Base-by-base conservation (phyloP, 2,329 filamentous ascomycete genomes). In the Tolypocladium ophioglossoides region DNA sequence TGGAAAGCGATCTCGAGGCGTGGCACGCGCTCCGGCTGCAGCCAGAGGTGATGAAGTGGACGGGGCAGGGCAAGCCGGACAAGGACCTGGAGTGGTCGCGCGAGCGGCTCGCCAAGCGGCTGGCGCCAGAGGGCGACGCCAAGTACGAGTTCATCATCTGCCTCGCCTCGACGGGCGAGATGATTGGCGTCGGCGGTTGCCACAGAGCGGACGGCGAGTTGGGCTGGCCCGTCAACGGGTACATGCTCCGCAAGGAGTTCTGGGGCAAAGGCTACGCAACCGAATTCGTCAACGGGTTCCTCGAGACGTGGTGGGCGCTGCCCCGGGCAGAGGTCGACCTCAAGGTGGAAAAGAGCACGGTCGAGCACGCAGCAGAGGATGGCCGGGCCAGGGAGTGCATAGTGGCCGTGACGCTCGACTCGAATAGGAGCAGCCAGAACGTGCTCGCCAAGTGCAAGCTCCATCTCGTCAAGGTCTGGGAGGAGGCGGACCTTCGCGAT, bases 21-120 rank as follows among this genome's bases (percentile, higher is more conserved):
- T 56, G 83, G 18, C 70, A 80, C 57, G 67, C 68, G 24, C 70
- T 88, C 52, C 79, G 84, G 27, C 72, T 71, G 16, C 73, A 84
- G 63, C 74, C 76, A 5, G 80, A 84, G 59, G 79, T 84, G 49
- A 87, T 88, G 85, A 66, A 66, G 53, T 84, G 77, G 73, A 83
- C 83, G 52, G 53, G 57, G 3, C 58, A 63, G 58, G 75, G 74
- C 55, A 54, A 59, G 10, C 59, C 69, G 10, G 77, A 84, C 66
- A 56, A 61, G 52, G 68, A 75, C 60, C 50, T 73, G 2, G 72
- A 70, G 1, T 71, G 74, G 54, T 78, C 79, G 11, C 67, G 66
- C 55, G 60, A 56, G 27, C 72, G 63, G 51, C 62, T 82, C 50
- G 63, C 64, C 5, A 59, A 58, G 12, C 74, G 71, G 35, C 63